Conservation (phyloP, 306 rosid species). For the Glycine soja region DNA sequence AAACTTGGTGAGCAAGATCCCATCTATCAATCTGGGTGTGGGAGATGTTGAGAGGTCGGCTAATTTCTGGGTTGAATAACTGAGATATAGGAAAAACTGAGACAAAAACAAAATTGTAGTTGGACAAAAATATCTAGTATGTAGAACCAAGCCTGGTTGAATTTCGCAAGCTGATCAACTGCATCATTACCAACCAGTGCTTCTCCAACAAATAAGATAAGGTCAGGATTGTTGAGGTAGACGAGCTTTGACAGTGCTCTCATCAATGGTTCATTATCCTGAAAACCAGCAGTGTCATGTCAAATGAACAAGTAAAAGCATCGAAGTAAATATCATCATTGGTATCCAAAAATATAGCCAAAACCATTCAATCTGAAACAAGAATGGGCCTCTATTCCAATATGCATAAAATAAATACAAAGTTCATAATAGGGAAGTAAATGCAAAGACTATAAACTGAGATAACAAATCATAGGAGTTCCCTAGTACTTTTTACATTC, state of each 20-base stretch:
- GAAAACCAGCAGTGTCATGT: constrained; percentile 44
- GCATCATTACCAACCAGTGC: constrained; percentile 99
- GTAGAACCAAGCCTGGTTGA: constrained; percentile 75
- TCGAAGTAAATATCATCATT: constrained; percentile 8
- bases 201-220: constrained; percentile 96
- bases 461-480: neutral
- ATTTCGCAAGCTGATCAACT: constrained; percentile 98
- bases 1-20: constrained; percentile 95
- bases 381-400: constrained; percentile 5
- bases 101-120: neutral
- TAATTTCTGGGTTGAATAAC: constrained; percentile 67
- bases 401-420: constrained; percentile 25
- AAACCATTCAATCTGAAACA: constrained; percentile 7
- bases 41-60: constrained; percentile 82
- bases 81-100: neutral
- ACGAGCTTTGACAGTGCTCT: constrained; percentile 96
- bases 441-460: constrained; percentile 19
- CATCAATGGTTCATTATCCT: constrained; percentile 98
- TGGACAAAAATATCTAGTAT: constrained; percentile 6
- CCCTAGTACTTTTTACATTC: neutral
- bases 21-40: constrained; percentile 81
- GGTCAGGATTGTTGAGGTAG: constrained; percentile 90
- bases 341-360: constrained; percentile 8
- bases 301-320: constrained; percentile 21
- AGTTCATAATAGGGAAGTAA: constrained; percentile 1